Base-by-base conservation (phyloP, 192 early-diverging fungal genomes). In the Gaertneriomyces semiglobifer region DNA sequence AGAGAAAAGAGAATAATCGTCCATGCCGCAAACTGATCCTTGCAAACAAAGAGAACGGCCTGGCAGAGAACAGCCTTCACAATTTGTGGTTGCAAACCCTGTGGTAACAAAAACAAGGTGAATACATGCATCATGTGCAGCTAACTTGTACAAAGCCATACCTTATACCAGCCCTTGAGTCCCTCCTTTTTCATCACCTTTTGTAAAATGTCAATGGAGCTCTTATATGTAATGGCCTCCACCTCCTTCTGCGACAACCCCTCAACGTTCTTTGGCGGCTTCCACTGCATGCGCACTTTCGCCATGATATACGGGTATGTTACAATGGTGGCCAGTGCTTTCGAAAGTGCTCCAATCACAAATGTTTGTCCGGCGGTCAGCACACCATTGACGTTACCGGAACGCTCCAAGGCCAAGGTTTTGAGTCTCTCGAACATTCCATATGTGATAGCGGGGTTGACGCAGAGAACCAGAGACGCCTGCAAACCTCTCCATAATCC, bases 51-150 rank as follows among this genome's bases (percentile, higher is more conserved):
- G 56, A 99, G 77, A 63, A 99, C 82, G n/a, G 97, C 95, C 73
- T 99, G 97, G 7, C 92, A 93, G 59, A 99, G 79, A n/a, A 99
- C 97, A n/a, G 94, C 97, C 82, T 99, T 99, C 70, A 88, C 81
- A 64, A 99, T 95, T 81, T 99, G 97, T 8, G 94, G 85, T 77
- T 90, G 85, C 91, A 99, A 95, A 41, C 97, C 97, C 88, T 93
- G 62, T 59, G 60, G 39, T 8, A 18, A 47, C 18, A 53, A 62
- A 46, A 62, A 25, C 39, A 43, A 66, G 42, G 0, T 11, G 4
- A 64, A 19, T n/a, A 60, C n/a, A 43, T 40, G 3, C n/a, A 7
- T 4, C 42, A 12, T 41, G 25, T 25, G 38, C 11, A 52, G 38
- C 11, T 9, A 66, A 63, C 10, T 11, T 63, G 9, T 33, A 59